These are phyloP conservation scores for Karstenula rhodostoma DNA, from an alignment of 2,329 filamentous ascomycete species.

Conservation along the genomic window DNA sequence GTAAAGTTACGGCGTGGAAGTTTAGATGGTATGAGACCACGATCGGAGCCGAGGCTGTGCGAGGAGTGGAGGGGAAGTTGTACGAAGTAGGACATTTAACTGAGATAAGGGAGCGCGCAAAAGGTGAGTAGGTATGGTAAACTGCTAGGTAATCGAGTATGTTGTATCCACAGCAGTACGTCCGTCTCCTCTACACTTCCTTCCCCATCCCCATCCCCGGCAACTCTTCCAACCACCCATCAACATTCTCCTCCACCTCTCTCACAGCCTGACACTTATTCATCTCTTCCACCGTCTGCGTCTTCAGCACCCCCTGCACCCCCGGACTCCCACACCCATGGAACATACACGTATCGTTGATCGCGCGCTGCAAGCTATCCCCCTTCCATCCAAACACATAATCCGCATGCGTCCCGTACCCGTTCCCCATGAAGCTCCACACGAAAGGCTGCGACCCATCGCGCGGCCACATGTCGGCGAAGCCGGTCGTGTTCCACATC, in stretches of 20 bases:
- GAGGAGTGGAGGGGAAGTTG: neutral
- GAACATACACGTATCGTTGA: constrained; percentile 37
- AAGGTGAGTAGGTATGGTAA: neutral
- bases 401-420: constrained; percentile 26
- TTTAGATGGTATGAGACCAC: neutral
- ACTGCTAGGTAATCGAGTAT: neutral
- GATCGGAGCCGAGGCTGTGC: neutral
- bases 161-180: too few species aligned
- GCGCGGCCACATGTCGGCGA: constrained; percentile 31
- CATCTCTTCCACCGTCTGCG: constrained; percentile 28
- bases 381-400: constrained; percentile 30
- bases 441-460: constrained; percentile 30
- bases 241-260: constrained; percentile 25
- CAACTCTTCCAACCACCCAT: constrained; percentile 21
- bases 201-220: constrained; percentile 3
- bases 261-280: constrained; percentile 28
- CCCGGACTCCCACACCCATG: constrained; percentile 28
- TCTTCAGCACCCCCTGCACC: constrained; percentile 27
- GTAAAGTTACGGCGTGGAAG: neutral
- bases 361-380: constrained; percentile 23
- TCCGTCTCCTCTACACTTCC: neutral
- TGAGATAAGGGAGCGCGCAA: neutral
- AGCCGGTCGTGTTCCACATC: constrained; percentile 33
- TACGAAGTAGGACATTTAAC: neutral
- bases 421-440: constrained; percentile 19